phyloP scores from a whole-genome alignment of 352 stramenopile genomes.

The Pythium dissimile region DNA sequence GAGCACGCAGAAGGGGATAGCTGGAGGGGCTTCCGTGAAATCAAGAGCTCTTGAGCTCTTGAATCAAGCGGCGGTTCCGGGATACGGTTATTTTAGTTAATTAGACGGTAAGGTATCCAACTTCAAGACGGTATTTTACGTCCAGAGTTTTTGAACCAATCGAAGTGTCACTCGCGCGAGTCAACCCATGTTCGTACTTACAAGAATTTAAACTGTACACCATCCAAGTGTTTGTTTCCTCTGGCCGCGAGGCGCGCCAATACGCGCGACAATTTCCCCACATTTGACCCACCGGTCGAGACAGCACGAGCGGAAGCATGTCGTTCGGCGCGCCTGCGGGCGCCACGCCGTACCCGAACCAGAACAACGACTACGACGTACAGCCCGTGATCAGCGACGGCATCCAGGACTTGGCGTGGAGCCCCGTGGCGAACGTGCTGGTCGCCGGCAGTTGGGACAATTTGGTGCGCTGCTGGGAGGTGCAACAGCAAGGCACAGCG shows the following conservation, averaged over 20 bases:
- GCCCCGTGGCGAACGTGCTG: conserved; percentile 66
- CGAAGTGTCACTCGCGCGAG: neutral
- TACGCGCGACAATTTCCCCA: no score
- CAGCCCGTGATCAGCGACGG: conserved; percentile 59
- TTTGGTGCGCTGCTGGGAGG: conserved; percentile 79
- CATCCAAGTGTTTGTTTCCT: neutral
- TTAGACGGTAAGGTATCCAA: neutral
- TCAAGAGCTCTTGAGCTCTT: neutral
- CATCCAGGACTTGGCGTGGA: conserved; percentile 78
- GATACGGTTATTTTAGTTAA: neutral
- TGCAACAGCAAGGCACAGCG: conserved; percentile 64
- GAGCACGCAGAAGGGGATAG: neutral
- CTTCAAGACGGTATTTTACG: neutral
- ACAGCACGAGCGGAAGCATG: neutral
- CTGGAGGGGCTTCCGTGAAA: neutral
- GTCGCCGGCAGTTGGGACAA: conserved; percentile 84
- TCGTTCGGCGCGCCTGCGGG: conserved; percentile 27
- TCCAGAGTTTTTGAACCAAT: no score
- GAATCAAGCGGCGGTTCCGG: no score
- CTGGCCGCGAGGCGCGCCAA: neutral
- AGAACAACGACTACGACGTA: conserved; percentile 79
- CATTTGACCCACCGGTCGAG: neutral
- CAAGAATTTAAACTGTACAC: neutral
- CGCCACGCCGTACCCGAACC: conserved; percentile 56
- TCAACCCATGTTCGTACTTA: neutral